Base-by-base conservation (phyloP, 345 rosid genomes). In the Syzygium jambos region DNA sequence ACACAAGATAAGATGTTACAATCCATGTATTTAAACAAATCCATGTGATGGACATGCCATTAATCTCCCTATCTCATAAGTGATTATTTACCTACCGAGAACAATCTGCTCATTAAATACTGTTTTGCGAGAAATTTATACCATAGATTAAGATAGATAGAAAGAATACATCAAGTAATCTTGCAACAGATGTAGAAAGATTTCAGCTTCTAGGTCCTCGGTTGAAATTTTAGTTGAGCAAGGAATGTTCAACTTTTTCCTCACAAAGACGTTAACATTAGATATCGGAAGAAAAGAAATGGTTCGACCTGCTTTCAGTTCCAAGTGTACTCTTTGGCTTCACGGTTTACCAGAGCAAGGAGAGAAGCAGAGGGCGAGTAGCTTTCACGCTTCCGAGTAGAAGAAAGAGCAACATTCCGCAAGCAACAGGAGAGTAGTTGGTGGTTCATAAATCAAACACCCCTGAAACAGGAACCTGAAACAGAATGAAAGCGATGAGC, bases 171-270 rank as follows among this genome's bases (percentile, higher is more conserved):
- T n/a, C n/a, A n/a, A n/a, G n/a, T n/a, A n/a, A n/a, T n/a, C n/a
- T n/a, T n/a, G n/a, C n/a, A n/a, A n/a, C n/a, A n/a, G n/a, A n/a
- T n/a, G n/a, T n/a, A n/a, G n/a, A n/a, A n/a, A n/a, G n/a, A n/a
- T n/a, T n/a, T n/a, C n/a, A n/a, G 93, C 96, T 93, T 97, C 98
- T 23, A 95, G 90, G 89, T 97, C 98, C 91, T 95, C 95, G 10
- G 97, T 93, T 52, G 95, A 89, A 93, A 96, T 90, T 86, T 94
- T 96, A 90, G 89, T 92, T n/a, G 99, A 95, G 95, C 99, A 97
- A 90, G 95, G 91, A 91, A 97, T 86, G 51, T 84, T 91, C 85
- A 97, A 89, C 86, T 93, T 92, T 87, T 93, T 92, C 89, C 96
- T 94, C 86, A 96, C 96, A 51, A 96, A 88, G 84, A 93, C 96